Evolutionary conservation across 352 stramenopile genomes (phyloP), one percentile per base, ranked within the genome.

Genomic region (Thraustotheca clavata): DNA sequence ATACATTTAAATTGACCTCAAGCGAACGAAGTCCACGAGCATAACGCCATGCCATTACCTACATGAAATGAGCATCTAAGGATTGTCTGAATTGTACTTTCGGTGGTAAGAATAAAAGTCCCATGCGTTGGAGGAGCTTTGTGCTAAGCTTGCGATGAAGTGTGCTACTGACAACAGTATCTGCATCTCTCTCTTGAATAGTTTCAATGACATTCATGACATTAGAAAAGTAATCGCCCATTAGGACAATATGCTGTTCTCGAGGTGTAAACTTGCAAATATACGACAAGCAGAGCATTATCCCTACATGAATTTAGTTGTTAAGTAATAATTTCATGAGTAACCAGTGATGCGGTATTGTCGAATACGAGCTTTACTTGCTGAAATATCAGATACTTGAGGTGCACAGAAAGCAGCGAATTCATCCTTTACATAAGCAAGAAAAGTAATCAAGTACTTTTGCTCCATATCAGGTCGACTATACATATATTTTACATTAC

Each of bases 101-200:
- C 11, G 96, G 96, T 14, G 94, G 95, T 60, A 99, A 73, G 67
- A 98, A 98, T 0, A 96, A 72, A 32, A 97, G 77, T 4, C 95
- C 96, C 11, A 98, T 80, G 16, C 97, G 80, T 67, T 98, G 93
- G 68, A 98, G 93, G 20, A 99, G 81, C 71, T 99, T 99, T 4
- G 98, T 84, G 29, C 96, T 82, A n/a, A 98, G 76, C 62, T 98
- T 98, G 50, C 91, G 80, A 40, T 98, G 76, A 33, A 98, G 59
- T 1, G 86, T 94, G 59, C 77, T 91, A 66, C 82, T 91, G 20
- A 65, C n/a, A 32, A 33, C 47, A 2, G 65, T 67, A 9, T 66
- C 68, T 8, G 73, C 59, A 20, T 86, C 79, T n/a, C 86, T 75
- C 0, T 86, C 73, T 0, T 78, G 77, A 3, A 91, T 73, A 11